Base-by-base conservation (phyloP, 192 early-diverging fungal species). In the Podila horticola region DNA sequence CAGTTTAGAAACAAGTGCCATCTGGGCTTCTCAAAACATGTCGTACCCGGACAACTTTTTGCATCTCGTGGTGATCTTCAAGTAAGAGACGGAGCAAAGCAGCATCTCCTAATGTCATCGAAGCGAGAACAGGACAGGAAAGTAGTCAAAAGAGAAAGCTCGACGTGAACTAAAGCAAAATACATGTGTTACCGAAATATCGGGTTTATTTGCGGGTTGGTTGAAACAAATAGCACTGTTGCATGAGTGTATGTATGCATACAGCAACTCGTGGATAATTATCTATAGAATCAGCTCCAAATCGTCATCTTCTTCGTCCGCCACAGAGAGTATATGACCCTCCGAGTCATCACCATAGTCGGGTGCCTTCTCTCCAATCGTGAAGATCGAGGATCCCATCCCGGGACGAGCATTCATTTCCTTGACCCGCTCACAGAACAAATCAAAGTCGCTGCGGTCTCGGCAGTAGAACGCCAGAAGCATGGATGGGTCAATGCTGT, bases 401-500 rank as follows among this genome's bases (percentile, higher is more conserved):
- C 74, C 74, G 6, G 72, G 71, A 57, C 58, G 72, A 73, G 62
- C 67, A 61, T 70, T 68, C 64, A 93, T 73, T 69, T 86, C 61
- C 8, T 76, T 69, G 10, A 89, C 84, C 20, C 82, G 75, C n/a
- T 74, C 59, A 71, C 90, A 89, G 69, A 94, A 89, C 10, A 72
- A 62, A 41, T 91, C 86, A 68, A 94, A 94, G 7, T 94, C 92
- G 3, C 59, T 64, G 26, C 71, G 62, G 45, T 88, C 88, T 28
- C 82, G 74, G 67, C 90, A 92, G 77, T 92, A 97, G 74, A 97
- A 99, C 3, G 96, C 97, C 71, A 97, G 83, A 4, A 97, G 88
- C 91, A 99, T 93, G 3, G 95, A 97, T 2, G 98, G 98, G 79
- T 99, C 98, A 58, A 99, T 75, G 17, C 91, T 83, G 20, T 84